Base-by-base conservation (phyloP, 2,329 filamentous ascomycete genomes). In the Claviceps africana region DNA sequence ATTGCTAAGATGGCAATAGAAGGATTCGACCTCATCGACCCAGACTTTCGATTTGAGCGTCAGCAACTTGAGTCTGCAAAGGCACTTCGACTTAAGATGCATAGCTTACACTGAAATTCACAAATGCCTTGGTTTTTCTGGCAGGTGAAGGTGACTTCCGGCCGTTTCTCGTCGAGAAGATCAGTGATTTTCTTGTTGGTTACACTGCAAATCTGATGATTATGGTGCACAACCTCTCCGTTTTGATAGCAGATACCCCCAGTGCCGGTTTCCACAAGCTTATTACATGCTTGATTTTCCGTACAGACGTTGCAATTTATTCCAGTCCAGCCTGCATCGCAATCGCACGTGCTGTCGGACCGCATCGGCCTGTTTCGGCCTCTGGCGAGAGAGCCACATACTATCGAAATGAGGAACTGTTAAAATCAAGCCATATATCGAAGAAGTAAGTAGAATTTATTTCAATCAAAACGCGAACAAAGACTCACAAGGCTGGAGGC, bases 221-320 rank as follows among this genome's bases (percentile, higher is more conserved):
- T 98, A 69, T 94, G 82, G 61, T 93, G 89, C 56, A 97, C 84
- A 11, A 94, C 84, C 59, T 95, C 81, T 46, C 91, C 91, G 59
- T 91, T 84, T 62, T 87, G 85, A 66, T 96, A 97, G 71, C 93
- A 98, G 11, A 95, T 83, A 33, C 89, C 93, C 46, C 84, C 88
- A 55, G 88, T 79, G 3, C 79, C 79, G 15, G 84, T 82, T 4
- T 88, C 87, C 83, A 95, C 95, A 68, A 98, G 73, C 35, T 87
- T 83, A 65, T 93, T 81, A 64, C 93, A 98, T 17, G 86, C 90
- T 59, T 85, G 74, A 65, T 97, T 77, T 4, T 82, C 81, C 55
- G 85, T 82, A 70, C 93, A 98, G 53, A 98, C 88, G 62, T 93
- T 98, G 79, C 93, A 98, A 73, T 98, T 98, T 71, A 98, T 91